A percentile compares a stretch with the other conserved stretches of the same genome.
These are phyloP conservation scores for Monosporascus sp. DNA, from an alignment of 2,329 filamentous ascomycete species.

Conservation along the genomic window DNA sequence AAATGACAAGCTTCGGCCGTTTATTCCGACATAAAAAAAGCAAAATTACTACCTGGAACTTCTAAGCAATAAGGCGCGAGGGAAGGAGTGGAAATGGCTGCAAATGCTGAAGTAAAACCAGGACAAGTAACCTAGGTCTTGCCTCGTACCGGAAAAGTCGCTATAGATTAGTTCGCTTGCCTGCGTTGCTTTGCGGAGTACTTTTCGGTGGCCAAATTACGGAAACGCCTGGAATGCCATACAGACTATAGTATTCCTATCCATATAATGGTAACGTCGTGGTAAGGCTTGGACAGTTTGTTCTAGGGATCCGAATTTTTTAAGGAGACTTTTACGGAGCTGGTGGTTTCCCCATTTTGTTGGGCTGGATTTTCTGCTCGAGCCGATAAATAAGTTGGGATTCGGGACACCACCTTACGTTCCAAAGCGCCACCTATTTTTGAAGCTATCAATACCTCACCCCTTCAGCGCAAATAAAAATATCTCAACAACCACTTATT, in stretches of 20 bases:
- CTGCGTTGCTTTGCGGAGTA: slow-evolving; percentile 45
- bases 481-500: too few relatives aligned
- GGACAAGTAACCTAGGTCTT: slow-evolving; percentile 41
- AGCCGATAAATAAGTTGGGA: too few relatives aligned
- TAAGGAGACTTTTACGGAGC: too few relatives aligned
- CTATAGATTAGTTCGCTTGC: slow-evolving; percentile 45
- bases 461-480: too few relatives aligned
- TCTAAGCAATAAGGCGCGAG: slow-evolving; percentile 52
- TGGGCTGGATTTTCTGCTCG: too few relatives aligned
- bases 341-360: too few relatives aligned
- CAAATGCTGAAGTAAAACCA: slow-evolving; percentile 18
- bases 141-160: slow-evolving; percentile 38
- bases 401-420: too few relatives aligned
- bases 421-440: too few relatives aligned
- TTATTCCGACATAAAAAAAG: slow-evolving; percentile 45
- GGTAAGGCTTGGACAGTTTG: background rate
- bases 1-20: slow-evolving; percentile 46
- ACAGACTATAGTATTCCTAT: slow-evolving; percentile 40
- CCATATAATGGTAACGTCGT: slow-evolving; percentile 22
- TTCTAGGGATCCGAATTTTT: too few relatives aligned
- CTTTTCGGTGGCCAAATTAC: slow-evolving; percentile 41
- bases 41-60: slow-evolving; percentile 56
- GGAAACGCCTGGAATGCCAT: slow-evolving; percentile 45
- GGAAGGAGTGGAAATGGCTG: slow-evolving; percentile 37
- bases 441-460: too few relatives aligned